Conservation (phyloP, 164 flowering plant species). For the grape (Vitis vinifera) region ASM3070453v1 NC_081808.1:22341501-22342000, state of each 20-base stretch:
- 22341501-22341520: not conserved
- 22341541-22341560: not conserved
- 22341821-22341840: too few species aligned
- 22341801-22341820: too few species aligned
- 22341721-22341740: not conserved
- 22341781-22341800: too few species aligned
- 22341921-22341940: too few species aligned
- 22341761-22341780: too few species aligned
- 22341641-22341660: not conserved
- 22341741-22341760: not conserved
- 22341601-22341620: conserved; percentile 15
- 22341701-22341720: not conserved
- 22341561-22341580: not conserved
- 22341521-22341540: not conserved
- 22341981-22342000: too few species aligned
- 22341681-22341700: not conserved
- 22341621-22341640: not conserved
- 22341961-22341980: too few species aligned
- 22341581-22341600: not conserved
- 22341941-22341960: too few species aligned
- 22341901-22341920: too few species aligned
- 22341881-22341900: too few species aligned
- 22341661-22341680: not conserved
- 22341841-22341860: too few species aligned
- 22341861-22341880: too few species aligned